phyloP scores from a whole-genome alignment of 2,329 filamentous ascomycete genomes.

The Calonectria hawksworthii region DNA sequence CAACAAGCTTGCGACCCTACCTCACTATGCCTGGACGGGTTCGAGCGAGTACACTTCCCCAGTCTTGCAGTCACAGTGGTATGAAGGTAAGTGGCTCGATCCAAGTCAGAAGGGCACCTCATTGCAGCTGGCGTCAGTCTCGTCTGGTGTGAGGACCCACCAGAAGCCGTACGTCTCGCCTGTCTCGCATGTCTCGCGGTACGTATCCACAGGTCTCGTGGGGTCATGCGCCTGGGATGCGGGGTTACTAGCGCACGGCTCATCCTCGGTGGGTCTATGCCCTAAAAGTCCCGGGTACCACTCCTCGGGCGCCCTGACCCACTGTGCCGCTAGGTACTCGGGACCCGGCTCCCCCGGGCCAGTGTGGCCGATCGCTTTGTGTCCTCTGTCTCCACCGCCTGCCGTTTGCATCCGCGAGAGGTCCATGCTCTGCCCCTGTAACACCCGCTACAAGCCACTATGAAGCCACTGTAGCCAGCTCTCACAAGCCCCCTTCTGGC shows the following conservation, averaged over 20 bases:
- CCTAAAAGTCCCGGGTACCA: constrained; percentile 32
- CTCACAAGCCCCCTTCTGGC: neutral
- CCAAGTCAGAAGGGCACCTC: constrained; percentile 37
- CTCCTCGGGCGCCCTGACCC: constrained; percentile 10
- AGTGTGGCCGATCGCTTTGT: constrained; percentile 28
- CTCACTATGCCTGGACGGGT: constrained; percentile 10
- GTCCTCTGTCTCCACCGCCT: constrained; percentile 20
- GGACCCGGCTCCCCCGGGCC: constrained; percentile 30
- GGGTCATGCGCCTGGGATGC: constrained; percentile 39
- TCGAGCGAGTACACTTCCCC: constrained; percentile 11
- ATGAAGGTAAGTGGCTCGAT: constrained; percentile 34
- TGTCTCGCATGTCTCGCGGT: constrained; percentile 27
- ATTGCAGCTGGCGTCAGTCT: constrained; percentile 34
- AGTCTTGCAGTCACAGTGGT: constrained; percentile 12
- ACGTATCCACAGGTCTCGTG: constrained; percentile 33
- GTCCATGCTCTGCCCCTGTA: constrained; percentile 3
- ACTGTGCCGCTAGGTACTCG: constrained; percentile 27
- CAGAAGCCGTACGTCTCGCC: constrained; percentile 32
- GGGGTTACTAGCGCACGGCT: constrained; percentile 37
- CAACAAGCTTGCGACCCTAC: constrained; percentile 14
- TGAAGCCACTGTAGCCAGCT: constrained; percentile 18
- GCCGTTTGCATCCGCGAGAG: constrained; percentile 11
- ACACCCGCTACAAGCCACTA: constrained; percentile 22
- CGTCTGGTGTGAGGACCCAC: constrained; percentile 41
- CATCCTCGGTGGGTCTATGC: constrained; percentile 28